A percentile compares a stretch with the other conserved stretches of the same genome.
These are phyloP conservation scores for Brachypodium distachyon DNA, from an alignment of 202 grass and related monocot genomes.

Conservation along the genomic window DNA sequence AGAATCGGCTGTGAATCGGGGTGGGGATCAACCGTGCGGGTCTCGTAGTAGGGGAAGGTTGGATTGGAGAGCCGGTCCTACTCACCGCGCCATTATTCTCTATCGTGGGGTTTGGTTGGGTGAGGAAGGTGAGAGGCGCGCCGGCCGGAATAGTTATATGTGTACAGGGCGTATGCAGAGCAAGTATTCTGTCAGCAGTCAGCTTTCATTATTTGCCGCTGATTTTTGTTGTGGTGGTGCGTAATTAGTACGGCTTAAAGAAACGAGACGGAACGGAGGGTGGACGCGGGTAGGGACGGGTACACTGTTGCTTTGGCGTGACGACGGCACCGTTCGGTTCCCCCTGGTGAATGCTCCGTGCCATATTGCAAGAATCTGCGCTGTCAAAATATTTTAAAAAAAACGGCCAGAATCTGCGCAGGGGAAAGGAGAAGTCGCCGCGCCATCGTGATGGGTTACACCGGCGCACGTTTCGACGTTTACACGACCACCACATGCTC, in stretches of 20 bases:
- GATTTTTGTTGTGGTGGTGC: background rate
- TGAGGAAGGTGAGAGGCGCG: background rate
- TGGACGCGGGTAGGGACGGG: background rate
- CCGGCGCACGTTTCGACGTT: background rate
- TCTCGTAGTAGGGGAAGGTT: no score
- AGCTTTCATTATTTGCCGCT: background rate
- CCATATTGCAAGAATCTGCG: background rate
- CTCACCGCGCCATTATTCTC: background rate
- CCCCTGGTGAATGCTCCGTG: no score
- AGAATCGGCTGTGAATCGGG: background rate
- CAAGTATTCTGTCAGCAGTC: background rate
- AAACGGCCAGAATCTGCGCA: no score
- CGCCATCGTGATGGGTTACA: background rate
- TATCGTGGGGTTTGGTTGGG: background rate
- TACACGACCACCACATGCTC: background rate
- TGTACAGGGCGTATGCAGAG: no score
- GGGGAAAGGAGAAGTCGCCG: background rate
- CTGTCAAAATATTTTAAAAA: background rate
- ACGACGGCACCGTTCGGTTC: constrained; percentile 14
- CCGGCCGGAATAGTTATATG: background rate
- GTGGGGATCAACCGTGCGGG: background rate
- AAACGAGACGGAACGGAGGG: background rate
- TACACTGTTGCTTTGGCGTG: constrained; percentile 36
- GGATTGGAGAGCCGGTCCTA: no score
- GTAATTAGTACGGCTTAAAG: no score